Percentiles rank a stretch among this genome's conserved stretches.
phyloP scores from a whole-genome alignment of 148 eudicot genomes.

The Pouteria glomerata region DNA sequence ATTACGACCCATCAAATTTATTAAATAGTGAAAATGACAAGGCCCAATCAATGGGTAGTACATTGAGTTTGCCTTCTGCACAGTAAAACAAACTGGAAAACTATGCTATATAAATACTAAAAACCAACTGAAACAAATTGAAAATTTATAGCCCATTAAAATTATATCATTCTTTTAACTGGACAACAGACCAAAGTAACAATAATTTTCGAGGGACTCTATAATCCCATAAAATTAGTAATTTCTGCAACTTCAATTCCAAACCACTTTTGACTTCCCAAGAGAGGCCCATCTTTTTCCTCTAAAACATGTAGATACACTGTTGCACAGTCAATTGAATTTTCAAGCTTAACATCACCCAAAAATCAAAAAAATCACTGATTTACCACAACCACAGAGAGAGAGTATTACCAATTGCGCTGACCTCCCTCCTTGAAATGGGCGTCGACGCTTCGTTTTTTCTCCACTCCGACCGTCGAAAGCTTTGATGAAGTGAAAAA shows the following conservation, averaged over 20 bases:
- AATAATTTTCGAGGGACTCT: no score
- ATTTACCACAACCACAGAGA: neutral
- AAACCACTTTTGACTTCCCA: neutral
- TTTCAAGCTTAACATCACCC: neutral
- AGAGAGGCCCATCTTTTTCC: neutral
- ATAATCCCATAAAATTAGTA: neutral
- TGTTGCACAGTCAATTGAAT: neutral
- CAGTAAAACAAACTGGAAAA: neutral
- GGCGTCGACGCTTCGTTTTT: conserved; percentile 62
- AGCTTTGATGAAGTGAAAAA: conserved; percentile 81
- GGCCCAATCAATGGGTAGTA: neutral
- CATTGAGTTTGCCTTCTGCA: neutral
- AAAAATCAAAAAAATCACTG: neutral
- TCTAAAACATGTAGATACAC: neutral
- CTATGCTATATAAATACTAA: no score
- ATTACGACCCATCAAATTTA: neutral
- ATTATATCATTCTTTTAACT: neutral
- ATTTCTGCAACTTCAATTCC: no score
- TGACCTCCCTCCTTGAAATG: conserved; percentile 96
- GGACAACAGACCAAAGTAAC: neutral
- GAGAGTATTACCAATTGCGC: conserved; percentile 65
- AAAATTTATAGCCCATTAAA: neutral
- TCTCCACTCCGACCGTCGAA: conserved; percentile 76
- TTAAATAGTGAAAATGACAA: neutral
- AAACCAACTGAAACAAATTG: neutral